Base-by-base conservation (phyloP, 1,139 yeast species). In the Kodamaea sp. region DNA sequence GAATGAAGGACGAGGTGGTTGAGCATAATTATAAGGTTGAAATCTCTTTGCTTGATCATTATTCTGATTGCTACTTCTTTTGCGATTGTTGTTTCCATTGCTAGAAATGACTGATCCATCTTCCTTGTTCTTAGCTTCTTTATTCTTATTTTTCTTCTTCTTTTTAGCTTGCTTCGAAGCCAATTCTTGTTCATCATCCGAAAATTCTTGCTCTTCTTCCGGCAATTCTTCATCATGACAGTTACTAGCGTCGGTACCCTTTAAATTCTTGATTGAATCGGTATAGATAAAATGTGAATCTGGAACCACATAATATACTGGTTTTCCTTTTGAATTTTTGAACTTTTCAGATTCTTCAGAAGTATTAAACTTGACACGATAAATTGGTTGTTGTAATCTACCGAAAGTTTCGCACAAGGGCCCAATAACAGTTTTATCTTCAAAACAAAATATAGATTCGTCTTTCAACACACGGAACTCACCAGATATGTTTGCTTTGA, bases 161-260 rank as follows among this genome's bases (percentile, higher is more conserved):
- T 78, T 81, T 38, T 70, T 66, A 12, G 74, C 70, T 52, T 80
- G 86, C 53, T 78, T 79, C 4, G 76, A 74, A 8, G 73, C 75
- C 51, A 62, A 53, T 49, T 90, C 97, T 50, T 75, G 75, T 57
- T 90, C 97, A 61, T 92, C 97, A 55, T 92, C 97, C 1, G 96
- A 87, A 50, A 83, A 92, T 53, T 92, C 97, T 57, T 88, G 96
- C 57, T 92, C 97, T 30, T 85, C 95, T 50, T 80, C 87, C 0
- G 96, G 90, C 22, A 90, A 63, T 53, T 92, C 99, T 64, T 92
- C 98, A 60, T 92, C 98, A 57, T 88, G 86, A 57, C 88, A 82
- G 51, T 92, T 92, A 54, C 95, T 84, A 0, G 98, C 98, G 64
- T 92, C 99, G 1, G 92, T 83, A 9, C 97, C 98, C 53, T 84